These are phyloP conservation scores for Penicillium sp. DNA, from an alignment of 2,329 filamentous ascomycete species.

Conservation along the genomic window DNA sequence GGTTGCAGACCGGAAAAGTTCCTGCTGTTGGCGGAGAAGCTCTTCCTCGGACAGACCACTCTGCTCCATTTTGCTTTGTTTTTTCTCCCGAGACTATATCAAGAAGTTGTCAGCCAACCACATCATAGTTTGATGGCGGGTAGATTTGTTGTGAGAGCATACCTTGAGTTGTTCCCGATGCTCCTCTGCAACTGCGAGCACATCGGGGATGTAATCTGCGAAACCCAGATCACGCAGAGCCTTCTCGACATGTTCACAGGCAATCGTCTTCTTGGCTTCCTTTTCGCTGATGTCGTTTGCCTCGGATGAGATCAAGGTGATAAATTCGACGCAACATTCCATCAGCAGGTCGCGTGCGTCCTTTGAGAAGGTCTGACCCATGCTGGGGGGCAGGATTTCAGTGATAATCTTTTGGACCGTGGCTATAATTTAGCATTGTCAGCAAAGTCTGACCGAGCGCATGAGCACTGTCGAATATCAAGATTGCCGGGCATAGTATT, in stretches of 20 bases:
- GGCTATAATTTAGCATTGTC: constrained; percentile 39
- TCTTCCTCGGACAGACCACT: constrained; percentile 90
- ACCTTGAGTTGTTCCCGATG: constrained; percentile 94
- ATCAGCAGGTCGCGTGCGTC: constrained; percentile 93
- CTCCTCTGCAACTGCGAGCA: constrained; percentile 78
- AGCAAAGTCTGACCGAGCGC: constrained; percentile 3
- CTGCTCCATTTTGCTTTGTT: constrained; percentile 93
- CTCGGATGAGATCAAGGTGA: constrained; percentile 95
- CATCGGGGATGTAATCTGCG: constrained; percentile 80
- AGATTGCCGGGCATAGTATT: not conserved
- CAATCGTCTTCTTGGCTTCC: constrained; percentile 98
- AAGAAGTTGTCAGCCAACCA: constrained; percentile 13
- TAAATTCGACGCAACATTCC: constrained; percentile 98
- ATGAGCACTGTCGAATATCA: not conserved
- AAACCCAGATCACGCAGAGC: constrained; percentile 91
- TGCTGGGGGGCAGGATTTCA: constrained; percentile 76
- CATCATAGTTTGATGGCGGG: not conserved
- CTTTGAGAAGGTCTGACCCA: constrained; percentile 82
- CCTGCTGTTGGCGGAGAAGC: constrained; percentile 79
- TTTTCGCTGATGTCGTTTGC: constrained; percentile 99
- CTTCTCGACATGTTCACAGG: constrained; percentile 94
- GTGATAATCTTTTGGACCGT: constrained; percentile 80
- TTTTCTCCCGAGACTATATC: constrained; percentile 80
- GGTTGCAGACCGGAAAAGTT: constrained; percentile 78
- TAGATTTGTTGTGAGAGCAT: constrained; percentile 21